phyloP scores from a whole-genome alignment of 2,329 filamentous ascomycete species.

The Xylariaceae sp. region DNA sequence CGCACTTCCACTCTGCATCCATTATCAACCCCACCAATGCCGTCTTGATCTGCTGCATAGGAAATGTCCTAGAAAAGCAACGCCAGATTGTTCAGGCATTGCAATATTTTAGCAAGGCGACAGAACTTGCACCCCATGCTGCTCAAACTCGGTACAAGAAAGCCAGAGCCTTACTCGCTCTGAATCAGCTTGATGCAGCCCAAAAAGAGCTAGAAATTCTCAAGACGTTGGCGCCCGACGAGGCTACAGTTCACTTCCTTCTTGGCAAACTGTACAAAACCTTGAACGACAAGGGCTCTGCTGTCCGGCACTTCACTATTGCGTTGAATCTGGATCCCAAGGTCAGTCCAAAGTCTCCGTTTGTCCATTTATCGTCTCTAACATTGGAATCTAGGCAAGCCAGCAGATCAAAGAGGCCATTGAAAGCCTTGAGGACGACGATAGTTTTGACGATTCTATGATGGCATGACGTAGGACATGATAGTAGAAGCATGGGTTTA shows the following conservation, averaged over 20 bases:
- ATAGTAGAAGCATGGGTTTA: conserved; percentile 20
- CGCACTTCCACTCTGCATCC: conserved; percentile 88
- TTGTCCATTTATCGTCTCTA: too few species aligned
- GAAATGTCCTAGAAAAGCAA: conserved; percentile 86
- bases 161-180: conserved; percentile 81
- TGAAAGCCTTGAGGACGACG: conserved; percentile 84
- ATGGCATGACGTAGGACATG: conserved; percentile 55
- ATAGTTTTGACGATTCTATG: conserved; percentile 72
- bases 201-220: conserved; percentile 84
- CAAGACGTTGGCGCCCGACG: conserved; percentile 90
- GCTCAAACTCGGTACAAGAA: conserved; percentile 92
- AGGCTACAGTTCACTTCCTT: conserved; percentile 94
- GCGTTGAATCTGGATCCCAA: conserved; percentile 96
- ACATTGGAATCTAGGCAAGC: conserved; percentile 68
- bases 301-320: conserved; percentile 94
- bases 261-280: conserved; percentile 83
- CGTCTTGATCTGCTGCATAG: conserved; percentile 91
- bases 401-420: conserved; percentile 96
- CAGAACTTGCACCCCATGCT: conserved; percentile 79
- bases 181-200: conserved; percentile 74
- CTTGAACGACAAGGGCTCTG: conserved; percentile 74
- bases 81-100: conserved; percentile 82
- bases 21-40: conserved; percentile 93
- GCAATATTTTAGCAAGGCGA: conserved; percentile 81
- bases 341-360: too few species aligned